phyloP scores from a whole-genome alignment of 73 alveolate species.

The Blepharisma stoltei region DNA sequence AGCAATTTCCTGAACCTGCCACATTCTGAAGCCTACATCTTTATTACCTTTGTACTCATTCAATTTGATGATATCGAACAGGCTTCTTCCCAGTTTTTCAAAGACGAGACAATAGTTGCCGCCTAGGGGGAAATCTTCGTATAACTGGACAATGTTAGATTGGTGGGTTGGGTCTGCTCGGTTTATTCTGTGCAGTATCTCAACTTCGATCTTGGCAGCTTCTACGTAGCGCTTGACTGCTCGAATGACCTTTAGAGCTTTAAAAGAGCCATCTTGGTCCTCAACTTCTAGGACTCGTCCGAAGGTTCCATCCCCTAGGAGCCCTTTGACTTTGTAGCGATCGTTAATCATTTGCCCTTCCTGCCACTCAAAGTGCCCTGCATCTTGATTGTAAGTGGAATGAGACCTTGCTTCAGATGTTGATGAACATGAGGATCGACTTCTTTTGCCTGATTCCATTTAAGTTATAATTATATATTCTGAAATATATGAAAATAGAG shows the following conservation, averaged over 20 bases:
- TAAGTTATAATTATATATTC: too few species aligned
- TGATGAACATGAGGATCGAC: too few species aligned
- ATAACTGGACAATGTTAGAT: conserved; percentile 38
- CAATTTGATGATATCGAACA: conserved; percentile 78
- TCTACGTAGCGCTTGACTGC: conserved; percentile 86
- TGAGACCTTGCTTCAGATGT: too few species aligned
- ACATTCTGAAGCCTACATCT: conserved; percentile 74
- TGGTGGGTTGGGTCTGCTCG: conserved; percentile 40
- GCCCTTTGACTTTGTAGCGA: conserved; percentile 48
- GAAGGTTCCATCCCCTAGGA: conserved; percentile 95
- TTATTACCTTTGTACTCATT: conserved; percentile 82
- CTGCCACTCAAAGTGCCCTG: conserved; percentile 34
- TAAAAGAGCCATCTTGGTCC: conserved; percentile 34
- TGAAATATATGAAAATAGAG: too few species aligned
- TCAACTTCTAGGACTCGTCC: conserved; percentile 83
- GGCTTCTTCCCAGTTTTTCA: conserved; percentile 89
- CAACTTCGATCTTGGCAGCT: conserved; percentile 88
- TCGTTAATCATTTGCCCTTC: conserved; percentile 26
- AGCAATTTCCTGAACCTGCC: conserved; percentile 72
- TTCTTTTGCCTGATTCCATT: too few species aligned
- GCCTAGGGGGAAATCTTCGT: conserved; percentile 39
- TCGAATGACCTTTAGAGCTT: conserved; percentile 83
- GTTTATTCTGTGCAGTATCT: conserved; percentile 62
- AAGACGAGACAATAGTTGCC: conserved; percentile 80
- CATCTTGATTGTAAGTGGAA: neutral